A percentile compares a stretch with the other conserved stretches of the same genome.
phyloP scores from a whole-genome alignment of 345 rosid species.

The Mallotus nudiflorus region DNA sequence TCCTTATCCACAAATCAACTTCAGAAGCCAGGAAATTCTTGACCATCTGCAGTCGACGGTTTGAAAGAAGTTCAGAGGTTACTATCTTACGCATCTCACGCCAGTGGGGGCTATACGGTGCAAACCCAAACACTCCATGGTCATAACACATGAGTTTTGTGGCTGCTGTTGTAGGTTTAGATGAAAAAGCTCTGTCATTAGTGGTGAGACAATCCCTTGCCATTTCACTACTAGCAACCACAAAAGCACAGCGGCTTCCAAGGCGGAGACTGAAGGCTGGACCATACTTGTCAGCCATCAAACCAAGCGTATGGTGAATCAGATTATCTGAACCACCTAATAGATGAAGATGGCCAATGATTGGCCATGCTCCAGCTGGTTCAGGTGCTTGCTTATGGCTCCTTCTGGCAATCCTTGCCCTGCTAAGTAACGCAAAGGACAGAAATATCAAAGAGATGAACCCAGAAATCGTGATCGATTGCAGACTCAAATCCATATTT shows the following conservation, averaged over 20 bases:
- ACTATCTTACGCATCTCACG: constrained; percentile 38
- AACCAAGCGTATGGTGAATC: constrained; percentile 13
- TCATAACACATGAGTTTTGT: constrained; percentile 27
- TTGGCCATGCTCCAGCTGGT: constrained; percentile 23
- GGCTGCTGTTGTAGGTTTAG: constrained; percentile 30
- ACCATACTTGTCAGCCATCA: constrained; percentile 31
- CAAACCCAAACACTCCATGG: constrained; percentile 28
- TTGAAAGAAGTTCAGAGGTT: constrained; percentile 34
- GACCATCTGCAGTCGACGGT: constrained; percentile 32
- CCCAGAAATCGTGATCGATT: no score
- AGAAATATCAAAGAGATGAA: no score
- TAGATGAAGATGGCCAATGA: constrained; percentile 40
- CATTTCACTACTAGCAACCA: constrained; percentile 25
- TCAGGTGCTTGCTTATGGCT: constrained; percentile 27
- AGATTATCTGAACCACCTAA: constrained; percentile 17
- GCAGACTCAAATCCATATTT: no score
- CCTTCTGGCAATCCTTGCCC: no score
- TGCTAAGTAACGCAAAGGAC: no score
- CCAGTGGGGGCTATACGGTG: constrained; percentile 39
- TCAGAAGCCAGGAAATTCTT: constrained; percentile 32
- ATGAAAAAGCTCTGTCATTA: constrained; percentile 27
- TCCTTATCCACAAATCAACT: constrained; percentile 15
- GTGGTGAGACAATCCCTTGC: constrained; percentile 40
- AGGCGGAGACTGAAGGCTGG: constrained; percentile 30
- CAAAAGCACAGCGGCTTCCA: constrained; percentile 25